These are phyloP conservation scores for Drosera capensis DNA, from an alignment of 148 eudicot species.

Conservation along the genomic window DNA sequence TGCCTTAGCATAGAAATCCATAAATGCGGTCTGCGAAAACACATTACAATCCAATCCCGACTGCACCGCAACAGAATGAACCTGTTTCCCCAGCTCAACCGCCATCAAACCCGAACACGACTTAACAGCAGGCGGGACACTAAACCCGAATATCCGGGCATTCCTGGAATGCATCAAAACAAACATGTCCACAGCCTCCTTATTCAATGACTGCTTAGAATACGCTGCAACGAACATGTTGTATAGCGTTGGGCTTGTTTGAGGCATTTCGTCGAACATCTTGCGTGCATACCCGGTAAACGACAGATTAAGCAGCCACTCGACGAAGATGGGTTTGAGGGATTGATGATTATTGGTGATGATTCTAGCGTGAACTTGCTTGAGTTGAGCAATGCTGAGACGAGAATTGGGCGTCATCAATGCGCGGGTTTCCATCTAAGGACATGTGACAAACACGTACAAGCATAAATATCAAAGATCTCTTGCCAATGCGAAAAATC, in stretches of 20 bases:
- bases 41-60: constrained; percentile 30
- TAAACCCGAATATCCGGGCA: constrained; percentile 15
- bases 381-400: constrained; percentile 20
- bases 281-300: constrained; percentile 23
- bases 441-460: no score
- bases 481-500: no score
- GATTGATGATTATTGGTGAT: constrained; percentile 9
- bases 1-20: constrained; percentile 40
- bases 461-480: no score
- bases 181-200: constrained; percentile 26
- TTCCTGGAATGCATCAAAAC: constrained; percentile 22
- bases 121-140: constrained; percentile 30
- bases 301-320: constrained; percentile 9
- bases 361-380: constrained; percentile 23
- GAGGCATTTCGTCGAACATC: constrained; percentile 37
- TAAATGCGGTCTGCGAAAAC: constrained; percentile 33
- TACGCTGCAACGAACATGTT: constrained; percentile 26
- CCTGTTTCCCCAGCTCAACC: constrained; percentile 31
- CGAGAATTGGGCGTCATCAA: constrained; percentile 5
- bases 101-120: constrained; percentile 34
- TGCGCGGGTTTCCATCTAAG: constrained; percentile 17
- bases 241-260: constrained; percentile 23
- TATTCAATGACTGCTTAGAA: constrained; percentile 13
- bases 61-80: constrained; percentile 30
- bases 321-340: constrained; percentile 7